Conservation (phyloP, 1,284 basidiomycete species). For the Mixia osmundae region DNA sequence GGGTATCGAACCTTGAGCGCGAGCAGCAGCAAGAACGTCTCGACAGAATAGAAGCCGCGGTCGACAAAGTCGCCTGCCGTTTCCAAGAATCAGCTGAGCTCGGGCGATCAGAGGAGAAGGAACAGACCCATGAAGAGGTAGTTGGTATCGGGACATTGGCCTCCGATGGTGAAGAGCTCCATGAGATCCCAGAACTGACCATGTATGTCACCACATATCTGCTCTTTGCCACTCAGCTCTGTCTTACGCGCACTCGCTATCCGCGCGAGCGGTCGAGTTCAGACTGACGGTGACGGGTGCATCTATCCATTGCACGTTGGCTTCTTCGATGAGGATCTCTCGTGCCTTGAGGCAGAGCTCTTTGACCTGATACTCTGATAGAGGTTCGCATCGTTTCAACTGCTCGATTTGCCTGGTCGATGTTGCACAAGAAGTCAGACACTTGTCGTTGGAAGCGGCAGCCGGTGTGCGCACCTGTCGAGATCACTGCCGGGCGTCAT, state of each 20-base stretch:
- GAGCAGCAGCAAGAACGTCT: slow-evolving; percentile 82
- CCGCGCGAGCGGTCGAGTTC: neutral
- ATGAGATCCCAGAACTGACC: slow-evolving; percentile 74
- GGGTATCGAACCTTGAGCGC: slow-evolving; percentile 94
- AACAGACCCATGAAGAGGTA: slow-evolving; percentile 38
- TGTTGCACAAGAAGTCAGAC: neutral
- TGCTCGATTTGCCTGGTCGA: slow-evolving; percentile 30
- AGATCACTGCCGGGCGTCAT: too few relatives aligned
- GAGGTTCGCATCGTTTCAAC: slow-evolving; percentile 68
- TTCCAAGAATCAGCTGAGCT: too few relatives aligned
- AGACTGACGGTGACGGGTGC: slow-evolving; percentile 70
- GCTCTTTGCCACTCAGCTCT: neutral
- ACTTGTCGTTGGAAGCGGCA: neutral
- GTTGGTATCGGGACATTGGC: slow-evolving; percentile 82
- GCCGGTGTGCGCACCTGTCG: slow-evolving; percentile 4
- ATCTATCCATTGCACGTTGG: slow-evolving; percentile 88
- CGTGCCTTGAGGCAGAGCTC: slow-evolving; percentile 80
- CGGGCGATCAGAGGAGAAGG: slow-evolving; percentile 7
- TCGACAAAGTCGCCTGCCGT: slow-evolving; percentile 95
- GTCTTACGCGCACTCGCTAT: neutral
- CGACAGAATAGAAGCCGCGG: slow-evolving; percentile 89
- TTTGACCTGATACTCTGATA: slow-evolving; percentile 80
- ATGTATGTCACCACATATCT: slow-evolving; percentile 98
- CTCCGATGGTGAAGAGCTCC: slow-evolving; percentile 89
- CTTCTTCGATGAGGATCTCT: slow-evolving; percentile 90